Base-by-base conservation (phyloP, 352 stramenopile species). In the Globisporangium apiculatum region DNA sequence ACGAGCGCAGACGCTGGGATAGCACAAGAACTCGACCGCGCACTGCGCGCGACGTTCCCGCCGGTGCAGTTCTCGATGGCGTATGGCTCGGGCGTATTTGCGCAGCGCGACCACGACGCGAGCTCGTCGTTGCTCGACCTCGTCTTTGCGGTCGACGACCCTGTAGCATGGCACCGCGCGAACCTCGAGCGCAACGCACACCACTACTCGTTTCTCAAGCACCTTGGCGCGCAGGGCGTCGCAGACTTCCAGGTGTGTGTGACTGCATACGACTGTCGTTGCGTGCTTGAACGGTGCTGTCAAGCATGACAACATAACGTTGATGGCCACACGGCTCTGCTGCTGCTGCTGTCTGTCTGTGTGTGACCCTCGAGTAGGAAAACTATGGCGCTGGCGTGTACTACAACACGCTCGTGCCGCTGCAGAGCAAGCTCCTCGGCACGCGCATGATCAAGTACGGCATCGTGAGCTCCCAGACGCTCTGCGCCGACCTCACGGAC, bases 381-480 rank as follows among this genome's bases (percentile, higher is more conserved):
- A 87, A 89, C 17, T 87, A 87, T 42, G 85, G 85, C 46, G 85
- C 85, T 5, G 82, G 79, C 1, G 61, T 92, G 8, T 95, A 95
- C 64, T 95, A 93, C 71, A 95, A 95, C 52, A 93, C 85, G 7
- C 68, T 93, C 73, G 77, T 90, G 56, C 76, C 76, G 43, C 57
- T 91, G 41, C 68, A 64, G 31, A 79, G 72, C 53, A 71, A 80
- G n/a, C 46, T 64, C 40, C 71, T 89, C 40, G 76, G 80, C 31
- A 81, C 63, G 6, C 81, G 86, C 42, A 63, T 91, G 51, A 86
- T 96, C 62, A 96, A 96, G 71, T 96, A 96, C 64, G 87, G 87
- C 10, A 76, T 96, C 54, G 85, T 96, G 56, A 91, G 81, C 62
- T 78, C 73, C 47, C 73, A 93, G 55, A 80, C 82, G 50, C 66